Base-by-base conservation (phyloP, 768 basidiomycete species). In the Nidula microcarpa region DNA sequence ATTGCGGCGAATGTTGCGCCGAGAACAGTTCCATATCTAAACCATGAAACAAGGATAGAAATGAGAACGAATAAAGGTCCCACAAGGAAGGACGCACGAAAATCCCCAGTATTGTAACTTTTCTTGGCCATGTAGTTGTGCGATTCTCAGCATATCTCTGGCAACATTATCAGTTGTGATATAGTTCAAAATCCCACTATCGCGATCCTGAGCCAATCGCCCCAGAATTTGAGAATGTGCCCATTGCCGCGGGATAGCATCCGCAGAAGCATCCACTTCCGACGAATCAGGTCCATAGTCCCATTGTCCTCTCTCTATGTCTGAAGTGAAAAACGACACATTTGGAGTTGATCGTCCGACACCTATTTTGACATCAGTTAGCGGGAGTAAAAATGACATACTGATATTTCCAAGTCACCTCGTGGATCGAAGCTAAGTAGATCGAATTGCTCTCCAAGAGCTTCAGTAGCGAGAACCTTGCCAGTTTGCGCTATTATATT, bases 361-460 rank as follows among this genome's bases (percentile, higher is more conserved):
- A 23, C 77, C 73, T 74, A 51, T 13, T 41, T 23, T 41, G 13
- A 14, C 49, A 10, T 16, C n/a, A 9, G 34, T 33, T 9, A 47
- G 47, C 2, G 23, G 13, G 23, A 14, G 36, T 33, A 53, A 23
- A 23, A 23, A 23, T 23, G 23, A 23, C 58, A 6, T 55, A 75
- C 75, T 23, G 4, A 23, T 23, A 23, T 23, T 23, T 23, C 23
- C 23, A 23, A 23, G 23, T 23, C 23, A 23, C 23, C 76, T 63
- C 76, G 60, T 13, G 76, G 76, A 58, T 80, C 78, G 53, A 78
- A 79, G 3, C 74, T 68, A 9, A 80, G 66, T 2, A 79, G 55
- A 50, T 80, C 76, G 54, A 74, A 80, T 43, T 70, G 63, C n/a
- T 72, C 68, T 4, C 79, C 78, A 6, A 79, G 46, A 11, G 74